Conservation (phyloP, 2,329 filamentous ascomycete genomes). For the Sordariomycetes sp. region DNA sequence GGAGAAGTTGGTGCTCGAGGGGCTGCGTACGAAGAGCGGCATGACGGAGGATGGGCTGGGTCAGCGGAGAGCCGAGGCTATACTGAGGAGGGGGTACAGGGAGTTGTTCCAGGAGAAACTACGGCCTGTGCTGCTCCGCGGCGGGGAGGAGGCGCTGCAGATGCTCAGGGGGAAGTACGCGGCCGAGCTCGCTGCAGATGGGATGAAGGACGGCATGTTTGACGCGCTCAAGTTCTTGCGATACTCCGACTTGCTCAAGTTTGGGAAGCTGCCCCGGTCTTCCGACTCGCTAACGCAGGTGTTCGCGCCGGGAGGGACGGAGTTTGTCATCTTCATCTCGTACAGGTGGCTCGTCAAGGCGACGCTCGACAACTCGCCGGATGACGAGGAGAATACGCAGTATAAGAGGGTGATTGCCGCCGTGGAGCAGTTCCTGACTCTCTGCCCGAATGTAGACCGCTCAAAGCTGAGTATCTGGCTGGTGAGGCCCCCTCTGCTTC, state of each 20-base stretch:
- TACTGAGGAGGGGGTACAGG: constrained; percentile 18
- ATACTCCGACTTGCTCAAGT: constrained; percentile 13
- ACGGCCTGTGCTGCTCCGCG: constrained; percentile 15
- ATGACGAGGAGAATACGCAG: constrained; percentile 16
- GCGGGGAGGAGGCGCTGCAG: constrained; percentile 8
- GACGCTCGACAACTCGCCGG: constrained; percentile 9
- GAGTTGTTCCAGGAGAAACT: constrained; percentile 22
- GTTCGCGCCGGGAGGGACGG: constrained; percentile 1
- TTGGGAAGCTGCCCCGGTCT: constrained; percentile 13
- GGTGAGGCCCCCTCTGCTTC: constrained; percentile 8
- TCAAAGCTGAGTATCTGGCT: constrained; percentile 15
- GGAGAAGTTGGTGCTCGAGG: constrained; percentile 14
- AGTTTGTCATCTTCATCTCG: constrained; percentile 20
- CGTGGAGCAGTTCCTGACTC: constrained; percentile 13
- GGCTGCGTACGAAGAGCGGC: constrained; percentile 8
- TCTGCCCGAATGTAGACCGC: constrained; percentile 11
- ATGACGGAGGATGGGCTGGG: constrained; percentile 5
- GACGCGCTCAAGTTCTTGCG: constrained; percentile 14
- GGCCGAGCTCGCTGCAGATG: constrained; percentile 9
- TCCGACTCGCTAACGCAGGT: constrained; percentile 9
- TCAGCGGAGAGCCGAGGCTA: constrained; percentile 10
- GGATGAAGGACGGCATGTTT: constrained; percentile 12
- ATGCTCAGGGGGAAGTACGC: constrained; percentile 13
- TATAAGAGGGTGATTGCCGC: constrained; percentile 17
- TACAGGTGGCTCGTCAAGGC: constrained; percentile 17